Evolutionary conservation across 2,329 filamentous ascomycete species (phyloP), one percentile per base, ranked within the genome.

Genomic region (Chalaropsis ovoidea): DNA sequence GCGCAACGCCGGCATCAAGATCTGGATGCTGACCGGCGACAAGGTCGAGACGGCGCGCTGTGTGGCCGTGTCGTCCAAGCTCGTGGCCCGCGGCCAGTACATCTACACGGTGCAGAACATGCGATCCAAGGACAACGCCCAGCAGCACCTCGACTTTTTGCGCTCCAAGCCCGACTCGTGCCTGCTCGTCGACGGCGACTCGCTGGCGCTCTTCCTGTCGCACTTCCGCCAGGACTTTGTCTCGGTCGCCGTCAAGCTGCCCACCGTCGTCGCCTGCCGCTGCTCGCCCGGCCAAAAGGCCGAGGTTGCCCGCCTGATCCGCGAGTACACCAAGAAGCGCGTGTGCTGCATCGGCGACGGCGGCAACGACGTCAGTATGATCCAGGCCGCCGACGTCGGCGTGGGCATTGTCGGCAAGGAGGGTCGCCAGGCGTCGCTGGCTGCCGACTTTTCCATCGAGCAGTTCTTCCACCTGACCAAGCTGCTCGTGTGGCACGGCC

Each of bases 11-110:
- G 94, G 94, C 31, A 94, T 99, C 77, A 97, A 97, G 75, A 97
- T 99, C 62, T 99, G 94, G 94, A 99, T 99, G 94, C 80, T 99
- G 73, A 99, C 94, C 0, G 94, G 94, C 60, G 94, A 99, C 80
- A 99, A 99, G 76, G 90, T 99, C 2, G 94, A 99, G 76, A 99
- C 94, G 15, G 94, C 94, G 17, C 86, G 94, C 43, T 99, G 94
- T 75, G 93, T 99, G 13, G 95, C 94, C 1, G 88, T 99, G 54
- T 95, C 89, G 72, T 92, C 93, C 39, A 96, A 96, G 74, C 82
- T 99, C 6, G 94, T 99, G 15, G 88, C 91, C 3, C 82, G 94
- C 68, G 93, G 93, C 0, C 95, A 99, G 76, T 94, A 93, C 74
- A 96, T 99, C 69, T 91, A 97, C 76, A 96, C 93, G 0, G 88